Conservation (phyloP, 192 early-diverging fungal genomes). For the Backusella morwellensis region DNA sequence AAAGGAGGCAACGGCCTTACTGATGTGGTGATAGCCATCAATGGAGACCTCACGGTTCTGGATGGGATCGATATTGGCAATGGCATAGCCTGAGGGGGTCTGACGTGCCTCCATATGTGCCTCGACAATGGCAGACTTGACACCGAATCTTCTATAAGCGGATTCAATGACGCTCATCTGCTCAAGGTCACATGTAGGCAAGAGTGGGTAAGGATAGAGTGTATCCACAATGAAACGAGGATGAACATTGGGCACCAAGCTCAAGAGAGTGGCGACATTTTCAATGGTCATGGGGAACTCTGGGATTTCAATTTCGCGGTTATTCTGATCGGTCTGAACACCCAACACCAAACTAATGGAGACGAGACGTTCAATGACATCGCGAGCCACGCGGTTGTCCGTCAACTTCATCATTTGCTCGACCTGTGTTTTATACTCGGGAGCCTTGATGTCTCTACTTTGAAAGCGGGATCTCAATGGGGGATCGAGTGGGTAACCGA, state of each 20-base stretch:
- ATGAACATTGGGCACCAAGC: conserved; percentile 42
- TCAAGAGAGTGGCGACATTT: conserved; percentile 39
- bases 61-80: conserved; percentile 30
- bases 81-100: conserved; percentile 43
- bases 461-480: conserved; percentile 81
- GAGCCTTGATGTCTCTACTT: conserved; percentile 58
- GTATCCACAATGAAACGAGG: conserved; percentile 55
- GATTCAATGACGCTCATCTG: conserved; percentile 59
- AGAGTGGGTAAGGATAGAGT: conserved; percentile 58
- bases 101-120: conserved; percentile 44
- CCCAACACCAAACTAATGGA: conserved; percentile 56
- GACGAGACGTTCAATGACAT: conserved; percentile 47
- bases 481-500: conserved; percentile 73
- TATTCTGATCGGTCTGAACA: conserved; percentile 36
- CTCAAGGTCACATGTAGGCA: conserved; percentile 56
- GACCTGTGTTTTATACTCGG: conserved; percentile 51
- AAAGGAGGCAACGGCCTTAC: conserved; percentile 36
- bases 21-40: conserved; percentile 33
- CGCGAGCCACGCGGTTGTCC: conserved; percentile 27
- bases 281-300: conserved; percentile 61
- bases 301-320: conserved; percentile 48
- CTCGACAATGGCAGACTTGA: conserved; percentile 38
- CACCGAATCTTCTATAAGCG: conserved; percentile 56
- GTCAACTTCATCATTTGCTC: conserved; percentile 43
- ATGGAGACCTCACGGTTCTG: conserved; percentile 26